Conservation (phyloP, 257 asterid genomes). For the Ocimum tenuiflorum region DNA sequence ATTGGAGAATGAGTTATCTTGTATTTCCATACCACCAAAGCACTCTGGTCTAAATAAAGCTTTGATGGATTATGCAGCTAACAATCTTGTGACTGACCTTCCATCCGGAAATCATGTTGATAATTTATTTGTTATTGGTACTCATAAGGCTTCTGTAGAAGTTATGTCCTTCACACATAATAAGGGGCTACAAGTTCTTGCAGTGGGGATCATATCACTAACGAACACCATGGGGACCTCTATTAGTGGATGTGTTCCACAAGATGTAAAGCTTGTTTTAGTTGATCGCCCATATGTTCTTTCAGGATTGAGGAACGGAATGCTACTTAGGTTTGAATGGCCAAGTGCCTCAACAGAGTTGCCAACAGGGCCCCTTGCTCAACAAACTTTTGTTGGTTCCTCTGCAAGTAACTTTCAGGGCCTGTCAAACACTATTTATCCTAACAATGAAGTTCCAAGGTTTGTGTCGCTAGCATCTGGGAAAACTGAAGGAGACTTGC, state of each 20-base stretch:
- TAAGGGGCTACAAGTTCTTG: constrained; percentile 61
- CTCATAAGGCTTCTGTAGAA: constrained; percentile 95
- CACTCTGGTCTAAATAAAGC: constrained; percentile 30
- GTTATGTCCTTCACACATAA: constrained; percentile 60
- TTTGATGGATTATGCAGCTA: constrained; percentile 31
- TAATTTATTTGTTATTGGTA: constrained; percentile 64
- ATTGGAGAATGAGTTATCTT: constrained; percentile 80
- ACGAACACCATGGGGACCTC: constrained; percentile 67
- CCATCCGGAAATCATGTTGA: constrained; percentile 34
- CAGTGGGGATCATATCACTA: constrained; percentile 62
- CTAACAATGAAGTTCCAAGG: constrained; percentile 29
- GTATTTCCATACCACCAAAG: constrained; percentile 72
- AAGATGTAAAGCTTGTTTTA: constrained; percentile 85
- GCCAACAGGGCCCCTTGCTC: constrained; percentile 30
- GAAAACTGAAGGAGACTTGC: constrained; percentile 36
- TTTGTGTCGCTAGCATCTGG: constrained; percentile 33
- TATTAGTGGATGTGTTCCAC: constrained; percentile 84
- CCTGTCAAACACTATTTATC: constrained; percentile 25
- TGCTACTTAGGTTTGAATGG: constrained; percentile 99
- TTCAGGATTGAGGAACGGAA: constrained; percentile 91
- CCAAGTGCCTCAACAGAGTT: constrained; percentile 43
- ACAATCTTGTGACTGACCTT: constrained; percentile 24
- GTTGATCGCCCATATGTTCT: constrained; percentile 83
- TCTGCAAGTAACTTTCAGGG: constrained; percentile 29
- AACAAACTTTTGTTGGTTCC: constrained; percentile 35